Conservation (phyloP, 306 rosid species). For the Leucaena leucocephala region DNA sequence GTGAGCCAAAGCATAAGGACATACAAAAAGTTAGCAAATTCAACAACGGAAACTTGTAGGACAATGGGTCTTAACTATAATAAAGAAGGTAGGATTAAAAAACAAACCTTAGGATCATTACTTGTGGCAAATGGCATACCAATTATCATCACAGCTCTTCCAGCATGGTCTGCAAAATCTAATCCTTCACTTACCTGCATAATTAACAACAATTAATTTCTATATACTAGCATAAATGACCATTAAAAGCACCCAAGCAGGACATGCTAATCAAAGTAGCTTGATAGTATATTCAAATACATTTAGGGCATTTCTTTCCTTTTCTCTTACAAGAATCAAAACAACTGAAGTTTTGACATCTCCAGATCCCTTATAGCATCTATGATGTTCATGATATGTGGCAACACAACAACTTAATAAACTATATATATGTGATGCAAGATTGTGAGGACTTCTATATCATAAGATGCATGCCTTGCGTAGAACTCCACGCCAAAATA, state of each 20-base stretch:
- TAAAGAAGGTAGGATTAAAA: not conserved
- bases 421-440: not conserved
- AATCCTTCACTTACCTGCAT: slow-evolving; percentile 93
- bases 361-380: not conserved
- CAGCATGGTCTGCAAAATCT: slow-evolving; percentile 97
- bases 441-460: not conserved
- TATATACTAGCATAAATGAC: slow-evolving; percentile 27
- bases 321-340: not conserved
- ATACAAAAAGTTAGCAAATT: slow-evolving; percentile 11
- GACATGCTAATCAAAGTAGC: slow-evolving; percentile 2
- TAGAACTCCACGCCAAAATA: not conserved
- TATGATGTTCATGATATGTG: slow-evolving; percentile 1
- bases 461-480: not conserved
- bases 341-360: not conserved
- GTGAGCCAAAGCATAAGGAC: not conserved
- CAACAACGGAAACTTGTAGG: slow-evolving; percentile 23
- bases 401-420: slow-evolving; percentile 3
- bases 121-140: slow-evolving; percentile 87
- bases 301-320: slow-evolving; percentile 2
- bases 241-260: slow-evolving; percentile 23
- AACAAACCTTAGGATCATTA: slow-evolving; percentile 87
- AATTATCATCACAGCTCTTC: slow-evolving; percentile 90
- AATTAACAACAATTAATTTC: slow-evolving; percentile 34
- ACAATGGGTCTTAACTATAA: slow-evolving; percentile 26
- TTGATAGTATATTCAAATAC: not conserved